Evolutionary conservation across 2,329 filamentous ascomycete species (phyloP), one percentile per base, ranked within the genome.

Genomic region (Phialophora expanda): DNA sequence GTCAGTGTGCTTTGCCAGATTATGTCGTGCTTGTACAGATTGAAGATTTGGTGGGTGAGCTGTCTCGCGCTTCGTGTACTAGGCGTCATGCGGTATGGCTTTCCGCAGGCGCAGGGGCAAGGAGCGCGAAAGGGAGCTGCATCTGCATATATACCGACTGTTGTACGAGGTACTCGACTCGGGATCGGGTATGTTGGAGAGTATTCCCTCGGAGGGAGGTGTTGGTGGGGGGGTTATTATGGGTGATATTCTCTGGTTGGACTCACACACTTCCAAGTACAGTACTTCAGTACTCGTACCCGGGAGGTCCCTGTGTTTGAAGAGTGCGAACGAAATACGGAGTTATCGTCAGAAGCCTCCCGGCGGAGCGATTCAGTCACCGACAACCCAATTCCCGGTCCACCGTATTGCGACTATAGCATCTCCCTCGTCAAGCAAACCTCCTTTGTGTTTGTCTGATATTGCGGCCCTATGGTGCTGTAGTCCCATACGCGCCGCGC

Each of bases 321-420:
- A 17, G 50, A 54, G 26, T 20, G 50, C 4, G 14, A 54, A 20
- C 50, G 26, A 28, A 28, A 7, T 28, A 28, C 28, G 4, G 28
- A 28, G 28, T 28, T 28, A 28, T 28, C 28, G 28, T 28, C 28
- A 28, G 28, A 28, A 28, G 6, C 4, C 28, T 28, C 28, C 5
- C 28, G 28, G 28, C 28, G 28, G 28, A 28, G 28, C 28, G 6
- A 1, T 24, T 24, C 24, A 24, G 24, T 24, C 24, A 24, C 2
- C 24, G 24, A 24, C 24, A 24, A 24, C 24, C 24, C 24, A 24
- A 28, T 5, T 28, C 28, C 28, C 28, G 28, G 50, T 9, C 12
- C 50, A 14, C 22, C 4, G 22, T 20, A 53, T 61, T 32, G 56
- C 38, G 57, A 48, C 58, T 48, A 44, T 44, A n/a, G 38, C 38